These are phyloP conservation scores for Penicillium capsulatum DNA, from an alignment of 2,329 filamentous ascomycete species.

Conservation along the genomic window DNA sequence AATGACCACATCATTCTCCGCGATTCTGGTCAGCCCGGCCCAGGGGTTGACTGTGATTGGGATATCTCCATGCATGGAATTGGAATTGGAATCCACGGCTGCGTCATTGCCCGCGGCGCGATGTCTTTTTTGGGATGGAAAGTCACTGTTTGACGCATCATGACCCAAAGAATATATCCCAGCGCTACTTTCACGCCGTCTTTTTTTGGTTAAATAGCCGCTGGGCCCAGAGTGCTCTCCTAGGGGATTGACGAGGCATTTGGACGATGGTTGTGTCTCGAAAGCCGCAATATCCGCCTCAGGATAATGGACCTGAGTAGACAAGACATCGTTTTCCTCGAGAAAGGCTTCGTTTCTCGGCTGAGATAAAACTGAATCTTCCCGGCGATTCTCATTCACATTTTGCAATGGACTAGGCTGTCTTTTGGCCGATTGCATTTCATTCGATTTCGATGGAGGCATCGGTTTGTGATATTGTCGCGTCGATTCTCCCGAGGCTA, in stretches of 20 bases:
- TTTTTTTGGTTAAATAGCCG: constrained; percentile 5
- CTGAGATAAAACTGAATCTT: constrained; percentile 1
- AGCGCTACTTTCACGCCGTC: constrained; percentile 8
- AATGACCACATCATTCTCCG: constrained; percentile 44
- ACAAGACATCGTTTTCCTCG: background rate
- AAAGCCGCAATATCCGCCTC: background rate
- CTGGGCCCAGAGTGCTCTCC: background rate
- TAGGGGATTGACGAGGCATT: background rate
- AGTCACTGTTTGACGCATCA: background rate
- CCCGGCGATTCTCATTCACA: too few relatives aligned
- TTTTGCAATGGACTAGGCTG: background rate
- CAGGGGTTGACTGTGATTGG: constrained; percentile 20
- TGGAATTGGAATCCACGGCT: background rate
- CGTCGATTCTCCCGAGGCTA: too few relatives aligned
- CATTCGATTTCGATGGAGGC: too few relatives aligned
- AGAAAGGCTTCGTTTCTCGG: background rate
- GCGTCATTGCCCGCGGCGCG: constrained; percentile 1
- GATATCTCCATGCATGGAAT: background rate
- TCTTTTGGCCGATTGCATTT: background rate
- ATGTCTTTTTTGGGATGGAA: constrained; percentile 16
- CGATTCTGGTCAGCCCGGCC: constrained; percentile 37
- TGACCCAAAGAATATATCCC: background rate
- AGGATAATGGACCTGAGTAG: too few relatives aligned
- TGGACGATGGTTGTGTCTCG: background rate
- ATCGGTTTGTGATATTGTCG: too few relatives aligned